A percentile compares a stretch with the other conserved stretches of the same genome.
phyloP scores from a whole-genome alignment of 1,284 basidiomycete genomes.

The Naganishia sp. region DNA sequence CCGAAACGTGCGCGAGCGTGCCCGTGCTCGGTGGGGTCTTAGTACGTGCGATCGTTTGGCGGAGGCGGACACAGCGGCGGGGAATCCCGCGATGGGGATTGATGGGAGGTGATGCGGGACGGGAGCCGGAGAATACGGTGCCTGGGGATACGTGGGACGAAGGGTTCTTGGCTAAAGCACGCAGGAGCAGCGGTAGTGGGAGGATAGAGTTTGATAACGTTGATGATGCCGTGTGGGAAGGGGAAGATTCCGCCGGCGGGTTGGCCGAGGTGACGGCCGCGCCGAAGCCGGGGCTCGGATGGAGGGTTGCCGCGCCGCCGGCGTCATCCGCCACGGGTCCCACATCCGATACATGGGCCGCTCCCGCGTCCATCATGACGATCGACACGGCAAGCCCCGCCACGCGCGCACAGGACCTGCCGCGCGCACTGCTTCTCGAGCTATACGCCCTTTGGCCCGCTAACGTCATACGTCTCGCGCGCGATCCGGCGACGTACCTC shows the following conservation, averaged over 20 bases:
- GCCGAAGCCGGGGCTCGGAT: slow-evolving; percentile 2
- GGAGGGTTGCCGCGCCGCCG: slow-evolving; percentile 5
- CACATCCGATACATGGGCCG: slow-evolving; percentile 9
- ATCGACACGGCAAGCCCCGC: background rate
- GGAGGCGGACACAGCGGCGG: background rate
- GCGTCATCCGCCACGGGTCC: background rate
- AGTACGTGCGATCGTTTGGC: slow-evolving; percentile 7
- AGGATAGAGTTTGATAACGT: background rate
- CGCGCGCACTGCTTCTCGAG: slow-evolving; percentile 11
- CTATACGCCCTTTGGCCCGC: slow-evolving; percentile 28
- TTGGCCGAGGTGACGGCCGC: slow-evolving; percentile 3
- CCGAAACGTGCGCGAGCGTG: background rate
- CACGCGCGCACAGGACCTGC: slow-evolving; percentile 5
- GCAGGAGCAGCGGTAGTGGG: background rate
- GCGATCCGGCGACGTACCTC: slow-evolving; percentile 27
- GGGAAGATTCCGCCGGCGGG: background rate
- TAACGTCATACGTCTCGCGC: slow-evolving; percentile 21
- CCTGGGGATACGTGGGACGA: slow-evolving; percentile 6
- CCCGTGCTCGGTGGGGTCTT: slow-evolving; percentile 1
- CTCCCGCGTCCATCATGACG: slow-evolving; percentile 8
- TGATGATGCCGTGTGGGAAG: background rate
- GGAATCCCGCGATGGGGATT: slow-evolving; percentile 13
- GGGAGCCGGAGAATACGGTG: slow-evolving; percentile 9
- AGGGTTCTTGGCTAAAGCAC: background rate
- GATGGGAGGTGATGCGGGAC: background rate